Evolutionary conservation across 495 filamentous ascomycete species (phyloP), one percentile per base, ranked within the genome.

Genomic region (Penicillium samsonianum): DNA sequence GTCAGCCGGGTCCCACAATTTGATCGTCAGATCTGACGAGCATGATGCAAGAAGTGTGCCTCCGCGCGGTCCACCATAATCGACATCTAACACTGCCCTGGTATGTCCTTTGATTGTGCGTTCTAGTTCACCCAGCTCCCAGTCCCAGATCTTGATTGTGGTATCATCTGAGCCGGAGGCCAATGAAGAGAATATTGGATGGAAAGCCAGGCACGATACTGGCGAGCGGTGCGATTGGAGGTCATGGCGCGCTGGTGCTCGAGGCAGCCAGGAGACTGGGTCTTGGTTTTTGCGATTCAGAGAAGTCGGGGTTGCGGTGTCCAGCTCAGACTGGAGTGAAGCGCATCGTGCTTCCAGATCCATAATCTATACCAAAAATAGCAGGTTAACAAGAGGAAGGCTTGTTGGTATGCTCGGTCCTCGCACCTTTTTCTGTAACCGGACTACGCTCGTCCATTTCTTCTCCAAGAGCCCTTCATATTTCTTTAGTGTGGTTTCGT

Each of bases 71-170:
- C 93, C 94, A 16, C 94, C 93, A 73, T 88, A 98, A 63, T 97
- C 94, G 46, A 96, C 84, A 67, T 94, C 92, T 16, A 94, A 67
- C 3, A 98, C 92, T 7, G 89, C 84, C 66, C 90, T 95, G 3
- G 90, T 96, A 68, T 98, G 94, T 2, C 92, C 92, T 65, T 97
- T 97, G 41, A 97, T 80, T 0, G 94, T 98, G 26, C 88, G 74
- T 67, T 97, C 93, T 9, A 96, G 80, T 69, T 97, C 93, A 20
- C 94, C 94, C 17, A 96, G 76, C 63, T 98, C 94, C 90, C 91
- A 97, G 65, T 97, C 94, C 94, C 94, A 98, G 49, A 98, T 91
- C 68, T 98, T 98, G 67, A 98, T 83, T 22, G 91, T 96, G 20
- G 84, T 86, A 70, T 98, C 93, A 71, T 97, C 94, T 37, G 92